Conservation (phyloP, 352 stramenopile species). For the Pythium folliculosum region DNA sequence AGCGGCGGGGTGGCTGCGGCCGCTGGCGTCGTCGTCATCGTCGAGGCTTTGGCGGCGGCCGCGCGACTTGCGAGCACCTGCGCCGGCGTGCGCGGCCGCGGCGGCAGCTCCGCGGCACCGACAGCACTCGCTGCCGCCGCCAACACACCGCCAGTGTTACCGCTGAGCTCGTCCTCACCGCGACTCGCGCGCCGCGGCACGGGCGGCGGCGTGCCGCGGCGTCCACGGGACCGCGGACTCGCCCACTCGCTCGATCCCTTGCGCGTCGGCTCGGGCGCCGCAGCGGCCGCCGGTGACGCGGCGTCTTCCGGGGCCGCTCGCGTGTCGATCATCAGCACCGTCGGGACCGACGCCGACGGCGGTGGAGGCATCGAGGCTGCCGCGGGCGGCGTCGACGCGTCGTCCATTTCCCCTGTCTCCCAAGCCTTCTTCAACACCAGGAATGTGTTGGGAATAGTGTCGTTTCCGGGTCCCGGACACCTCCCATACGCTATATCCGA, state of each 20-base stretch:
- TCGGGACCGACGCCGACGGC: no score
- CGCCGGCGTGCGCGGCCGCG: constrained; percentile 22
- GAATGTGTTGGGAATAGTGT: no score
- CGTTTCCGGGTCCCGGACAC: constrained; percentile 14
- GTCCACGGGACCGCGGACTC: constrained; percentile 17
- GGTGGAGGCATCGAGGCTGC: no score
- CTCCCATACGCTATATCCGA: no score
- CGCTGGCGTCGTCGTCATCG: not conserved
- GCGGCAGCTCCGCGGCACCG: not conserved
- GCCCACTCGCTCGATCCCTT: constrained; percentile 26
- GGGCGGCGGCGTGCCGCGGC: constrained; percentile 24
- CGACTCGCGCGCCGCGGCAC: constrained; percentile 22
- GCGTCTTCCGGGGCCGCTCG: not conserved
- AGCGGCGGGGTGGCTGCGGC: no score
- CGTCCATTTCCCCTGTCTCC: constrained; percentile 1
- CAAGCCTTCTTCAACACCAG: no score
- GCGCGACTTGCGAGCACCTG: constrained; percentile 28
- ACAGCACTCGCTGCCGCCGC: not conserved
- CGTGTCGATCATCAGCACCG: not conserved
- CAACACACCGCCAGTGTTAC: no score
- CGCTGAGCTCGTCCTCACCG: not conserved
- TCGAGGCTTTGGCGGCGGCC: constrained; percentile 9
- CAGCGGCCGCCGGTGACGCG: not conserved
- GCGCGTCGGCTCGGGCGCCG: constrained; percentile 2
- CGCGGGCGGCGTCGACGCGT: not conserved